A percentile compares a stretch with the other conserved stretches of the same genome.
phyloP scores from a whole-genome alignment of 2,329 filamentous ascomycete genomes.

The Fusarium phyllophilum region DNA sequence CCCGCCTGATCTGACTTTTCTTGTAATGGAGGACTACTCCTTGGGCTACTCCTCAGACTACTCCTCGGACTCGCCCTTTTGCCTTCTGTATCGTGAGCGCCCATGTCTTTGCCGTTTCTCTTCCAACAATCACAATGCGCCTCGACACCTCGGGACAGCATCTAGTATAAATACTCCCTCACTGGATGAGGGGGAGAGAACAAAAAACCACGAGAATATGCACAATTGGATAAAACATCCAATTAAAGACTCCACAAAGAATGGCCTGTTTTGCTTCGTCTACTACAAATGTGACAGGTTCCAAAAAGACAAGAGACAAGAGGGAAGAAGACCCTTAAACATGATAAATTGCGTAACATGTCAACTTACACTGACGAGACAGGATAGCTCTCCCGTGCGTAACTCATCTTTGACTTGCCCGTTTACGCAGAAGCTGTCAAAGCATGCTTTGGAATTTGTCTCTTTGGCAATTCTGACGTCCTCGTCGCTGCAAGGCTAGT shows the following conservation, averaged over 20 bases:
- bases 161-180: background rate
- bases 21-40: background rate
- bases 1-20: background rate
- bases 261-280: background rate
- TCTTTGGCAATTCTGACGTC: background rate
- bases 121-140: background rate
- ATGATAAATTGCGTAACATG: background rate
- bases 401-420: background rate
- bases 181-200: background rate
- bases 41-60: slow-evolving; percentile 11
- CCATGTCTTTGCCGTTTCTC: background rate
- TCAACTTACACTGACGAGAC: background rate
- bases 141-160: background rate
- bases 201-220: background rate
- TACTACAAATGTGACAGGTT: slow-evolving; percentile 26
- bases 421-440: background rate
- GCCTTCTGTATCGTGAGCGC: background rate
- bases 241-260: background rate
- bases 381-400: background rate
- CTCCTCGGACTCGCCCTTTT: slow-evolving; percentile 8
- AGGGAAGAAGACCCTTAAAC: slow-evolving; percentile 10
- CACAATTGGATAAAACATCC: background rate
- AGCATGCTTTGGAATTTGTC: slow-evolving; percentile 1
- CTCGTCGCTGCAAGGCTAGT: background rate
- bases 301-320: slow-evolving; percentile 1